Conservation (phyloP, 768 basidiomycete species). For the Boletus subparvulus region DNA sequence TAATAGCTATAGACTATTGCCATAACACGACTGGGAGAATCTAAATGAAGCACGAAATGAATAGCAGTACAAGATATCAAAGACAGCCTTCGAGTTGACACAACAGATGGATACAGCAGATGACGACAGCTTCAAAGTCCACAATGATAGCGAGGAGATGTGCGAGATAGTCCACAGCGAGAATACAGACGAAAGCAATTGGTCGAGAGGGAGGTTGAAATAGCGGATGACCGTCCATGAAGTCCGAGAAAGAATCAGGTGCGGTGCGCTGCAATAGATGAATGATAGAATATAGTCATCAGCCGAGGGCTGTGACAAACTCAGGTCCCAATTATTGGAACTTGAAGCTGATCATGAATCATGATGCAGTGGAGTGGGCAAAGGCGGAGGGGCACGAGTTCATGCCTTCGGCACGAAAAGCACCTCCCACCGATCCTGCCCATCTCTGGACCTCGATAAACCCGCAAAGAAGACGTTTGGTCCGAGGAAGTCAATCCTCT, state of each 20-base stretch:
- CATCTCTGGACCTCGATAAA: conserved; percentile 25
- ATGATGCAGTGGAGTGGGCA: neutral
- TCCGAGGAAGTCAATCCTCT: conserved; percentile 41
- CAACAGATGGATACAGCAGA: conserved; percentile 16
- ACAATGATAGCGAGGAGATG: conserved; percentile 5
- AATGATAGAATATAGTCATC: conserved; percentile 15
- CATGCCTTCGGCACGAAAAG: conserved; percentile 20
- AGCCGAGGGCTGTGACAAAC: neutral
- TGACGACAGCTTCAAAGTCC: conserved; percentile 4
- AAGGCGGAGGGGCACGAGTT: neutral
- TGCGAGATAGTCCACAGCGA: conserved; percentile 7
- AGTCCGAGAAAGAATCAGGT: conserved; percentile 8
- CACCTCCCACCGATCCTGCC: conserved; percentile 32
- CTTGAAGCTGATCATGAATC: conserved; percentile 8
- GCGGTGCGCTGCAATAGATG: conserved; percentile 10
- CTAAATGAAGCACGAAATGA: neutral
- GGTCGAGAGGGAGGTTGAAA: neutral
- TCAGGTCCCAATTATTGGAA: conserved; percentile 16
- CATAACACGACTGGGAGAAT: neutral
- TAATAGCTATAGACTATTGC: conserved; percentile 4
- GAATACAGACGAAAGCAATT: conserved; percentile 13
- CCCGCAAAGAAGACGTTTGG: conserved; percentile 32
- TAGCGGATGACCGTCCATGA: conserved; percentile 13
- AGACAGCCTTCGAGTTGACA: neutral
- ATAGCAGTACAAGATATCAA: neutral